Conservation (phyloP, 108 stramenopile species). For the Fistulifera solaris region DNA sequence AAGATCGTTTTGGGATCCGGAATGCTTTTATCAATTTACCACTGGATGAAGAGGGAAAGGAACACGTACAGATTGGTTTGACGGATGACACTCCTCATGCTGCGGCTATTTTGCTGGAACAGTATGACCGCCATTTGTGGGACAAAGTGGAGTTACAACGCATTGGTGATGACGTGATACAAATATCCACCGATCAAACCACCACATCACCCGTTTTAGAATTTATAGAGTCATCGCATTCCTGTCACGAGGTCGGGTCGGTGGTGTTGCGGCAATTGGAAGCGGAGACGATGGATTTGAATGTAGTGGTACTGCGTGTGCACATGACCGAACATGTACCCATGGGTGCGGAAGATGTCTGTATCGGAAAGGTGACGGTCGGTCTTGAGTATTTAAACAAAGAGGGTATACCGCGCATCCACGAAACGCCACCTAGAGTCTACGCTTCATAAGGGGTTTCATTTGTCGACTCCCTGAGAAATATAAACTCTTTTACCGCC, state of each 20-base stretch:
- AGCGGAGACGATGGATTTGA: not conserved
- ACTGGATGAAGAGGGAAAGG: not conserved
- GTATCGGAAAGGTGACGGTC: not conserved
- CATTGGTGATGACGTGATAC: not conserved
- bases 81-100: conserved; percentile 19
- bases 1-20: not conserved
- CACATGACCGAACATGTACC: not conserved
- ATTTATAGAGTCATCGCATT: conserved; percentile 8
- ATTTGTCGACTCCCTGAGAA: too few relatives aligned
- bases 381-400: not conserved
- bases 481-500: too few relatives aligned
- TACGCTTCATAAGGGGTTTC: too few relatives aligned
- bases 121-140: conserved; percentile 8
- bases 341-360: not conserved
- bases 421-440: too few relatives aligned
- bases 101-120: conserved; percentile 5
- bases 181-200: not conserved
- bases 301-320: not conserved
- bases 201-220: conserved; percentile 8
- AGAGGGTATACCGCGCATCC: too few relatives aligned
- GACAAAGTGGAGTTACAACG: conserved; percentile 2
- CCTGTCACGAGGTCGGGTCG: conserved; percentile 5
- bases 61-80: conserved; percentile 6
- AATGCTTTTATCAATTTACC: not conserved
- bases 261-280: conserved; percentile 5